Percentiles rank a stretch among this genome's conserved stretches.
Evolutionary conservation across 75 land plant species (phyloP).

Genomic region (Cunninghamia lanceolata): DNA sequence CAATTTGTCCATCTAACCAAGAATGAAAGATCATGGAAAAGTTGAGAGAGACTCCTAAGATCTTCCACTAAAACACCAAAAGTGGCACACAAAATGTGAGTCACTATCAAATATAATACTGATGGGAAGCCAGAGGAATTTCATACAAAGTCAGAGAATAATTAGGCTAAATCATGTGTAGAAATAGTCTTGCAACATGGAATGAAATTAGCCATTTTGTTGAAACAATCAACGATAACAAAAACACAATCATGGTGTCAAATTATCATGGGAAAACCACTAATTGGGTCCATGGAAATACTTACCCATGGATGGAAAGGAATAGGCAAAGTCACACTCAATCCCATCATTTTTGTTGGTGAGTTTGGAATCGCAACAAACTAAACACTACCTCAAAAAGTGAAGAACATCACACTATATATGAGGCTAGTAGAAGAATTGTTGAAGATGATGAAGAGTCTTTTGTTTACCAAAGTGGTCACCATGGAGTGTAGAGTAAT

Average conservation of each 20-base stretch:
- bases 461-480: background rate
- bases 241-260: background rate
- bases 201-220: background rate
- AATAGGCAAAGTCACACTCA: background rate
- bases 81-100: background rate
- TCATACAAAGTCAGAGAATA: background rate
- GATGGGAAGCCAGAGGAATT: background rate
- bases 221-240: background rate
- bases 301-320: background rate
- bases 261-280: background rate
- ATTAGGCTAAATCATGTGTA: background rate
- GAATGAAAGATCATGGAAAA: background rate
- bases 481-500: background rate
- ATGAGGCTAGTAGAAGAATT: background rate
- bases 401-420: background rate
- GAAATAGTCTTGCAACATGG: background rate
- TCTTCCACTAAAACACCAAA: background rate
- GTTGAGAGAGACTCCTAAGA: background rate
- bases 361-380: background rate
- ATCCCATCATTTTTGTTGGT: background rate
- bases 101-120: background rate
- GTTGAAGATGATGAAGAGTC: background rate
- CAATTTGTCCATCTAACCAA: background rate
- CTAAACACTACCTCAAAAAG: background rate
- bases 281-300: background rate